phyloP scores from a whole-genome alignment of 176 grass and related monocot species.

The Ensete glaucum region DNA sequence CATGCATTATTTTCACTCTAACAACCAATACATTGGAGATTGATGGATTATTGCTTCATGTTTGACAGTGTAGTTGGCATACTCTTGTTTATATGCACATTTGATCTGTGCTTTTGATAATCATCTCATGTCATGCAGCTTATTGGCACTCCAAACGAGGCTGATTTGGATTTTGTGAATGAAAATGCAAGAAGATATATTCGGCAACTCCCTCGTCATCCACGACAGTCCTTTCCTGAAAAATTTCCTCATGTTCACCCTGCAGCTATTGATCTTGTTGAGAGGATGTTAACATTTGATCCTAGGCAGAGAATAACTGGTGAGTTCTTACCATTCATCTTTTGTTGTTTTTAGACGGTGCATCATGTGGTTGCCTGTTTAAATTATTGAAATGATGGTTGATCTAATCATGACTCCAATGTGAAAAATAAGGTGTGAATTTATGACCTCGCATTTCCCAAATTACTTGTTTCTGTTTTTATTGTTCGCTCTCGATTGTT shows the following conservation, averaged over 20 bases:
- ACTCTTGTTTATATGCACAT: neutral
- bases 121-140: conserved; percentile 35
- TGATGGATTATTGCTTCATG: neutral
- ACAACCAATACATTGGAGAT: neutral
- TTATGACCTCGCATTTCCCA: no score
- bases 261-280: conserved; percentile 81
- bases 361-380: no score
- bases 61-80: neutral
- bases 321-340: conserved; percentile 23
- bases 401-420: no score
- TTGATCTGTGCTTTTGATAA: neutral
- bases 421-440: no score
- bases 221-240: conserved; percentile 70
- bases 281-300: conserved; percentile 97
- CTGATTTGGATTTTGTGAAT: conserved; percentile 83
- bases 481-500: no score
- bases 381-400: no score
- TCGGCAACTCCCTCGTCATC: conserved; percentile 58
- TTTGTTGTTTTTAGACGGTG: neutral
- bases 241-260: conserved; percentile 96
- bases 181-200: conserved; percentile 99
- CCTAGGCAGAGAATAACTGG: conserved; percentile 95
- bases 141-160: conserved; percentile 84
- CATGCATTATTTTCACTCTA: neutral
- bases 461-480: no score